Evolutionary conservation across 2,329 filamentous ascomycete species (phyloP).

Genomic region (Macroventuria anomochaeta): DNA sequence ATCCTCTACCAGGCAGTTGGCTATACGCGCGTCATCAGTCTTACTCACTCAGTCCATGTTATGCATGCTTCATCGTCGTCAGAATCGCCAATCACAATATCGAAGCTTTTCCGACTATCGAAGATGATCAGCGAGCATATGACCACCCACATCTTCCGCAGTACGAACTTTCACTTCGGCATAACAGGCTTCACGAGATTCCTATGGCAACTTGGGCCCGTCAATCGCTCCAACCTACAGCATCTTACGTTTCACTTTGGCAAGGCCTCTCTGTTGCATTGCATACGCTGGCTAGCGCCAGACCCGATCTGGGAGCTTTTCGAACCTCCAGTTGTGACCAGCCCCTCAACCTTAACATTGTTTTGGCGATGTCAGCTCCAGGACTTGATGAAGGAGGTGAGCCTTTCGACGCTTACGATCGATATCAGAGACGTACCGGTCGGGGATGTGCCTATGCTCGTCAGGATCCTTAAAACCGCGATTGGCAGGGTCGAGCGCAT

Average conservation of each 20-base stretch:
- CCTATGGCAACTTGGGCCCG: conserved; percentile 31
- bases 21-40: conserved; percentile 15
- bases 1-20: conserved; percentile 33
- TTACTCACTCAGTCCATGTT: neutral
- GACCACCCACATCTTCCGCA: conserved; percentile 31
- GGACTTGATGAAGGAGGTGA: conserved; percentile 34
- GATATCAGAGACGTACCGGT: conserved; percentile 28
- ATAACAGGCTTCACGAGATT: conserved; percentile 30
- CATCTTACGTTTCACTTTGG: conserved; percentile 34
- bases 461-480: conserved; percentile 23
- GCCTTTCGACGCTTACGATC: conserved; percentile 31
- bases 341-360: conserved; percentile 28
- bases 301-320: conserved; percentile 37
- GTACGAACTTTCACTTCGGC: conserved; percentile 38
- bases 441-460: conserved; percentile 32
- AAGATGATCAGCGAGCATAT: conserved; percentile 27
- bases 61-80: neutral
- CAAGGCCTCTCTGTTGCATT: conserved; percentile 33
- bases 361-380: conserved; percentile 44
- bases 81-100: conserved; percentile 22
- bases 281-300: conserved; percentile 40
- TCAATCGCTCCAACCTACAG: conserved; percentile 28
- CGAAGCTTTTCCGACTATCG: conserved; percentile 29
- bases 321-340: conserved; percentile 30
- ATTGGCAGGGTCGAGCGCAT: conserved; percentile 27